Evolutionary conservation across 2,329 filamentous ascomycete species (phyloP).

Genomic region (Hawksworthiomyces lignivorus): DNA sequence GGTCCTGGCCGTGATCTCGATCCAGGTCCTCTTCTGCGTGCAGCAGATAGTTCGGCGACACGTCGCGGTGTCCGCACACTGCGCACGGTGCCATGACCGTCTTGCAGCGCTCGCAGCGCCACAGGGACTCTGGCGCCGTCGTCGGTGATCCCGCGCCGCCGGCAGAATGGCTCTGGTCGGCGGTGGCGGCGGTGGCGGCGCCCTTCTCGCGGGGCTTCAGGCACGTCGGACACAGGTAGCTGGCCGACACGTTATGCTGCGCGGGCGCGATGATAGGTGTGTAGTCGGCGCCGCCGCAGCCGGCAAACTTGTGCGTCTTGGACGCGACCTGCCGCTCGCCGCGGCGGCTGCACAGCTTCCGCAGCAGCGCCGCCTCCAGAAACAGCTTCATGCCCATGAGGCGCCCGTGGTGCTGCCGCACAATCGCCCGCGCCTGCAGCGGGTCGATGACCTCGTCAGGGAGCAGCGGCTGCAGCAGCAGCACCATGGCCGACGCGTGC

Average conservation of each 20-base stretch:
- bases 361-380: conserved; percentile 51
- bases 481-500: conserved; percentile 53
- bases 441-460: conserved; percentile 46
- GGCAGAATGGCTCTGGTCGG: conserved; percentile 30
- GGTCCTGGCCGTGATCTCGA: too few relatives aligned
- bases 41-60: conserved; percentile 25
- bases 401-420: conserved; percentile 53
- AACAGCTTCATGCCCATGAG: conserved; percentile 54
- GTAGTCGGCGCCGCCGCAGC: conserved; percentile 34
- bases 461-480: conserved; percentile 51
- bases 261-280: conserved; percentile 44
- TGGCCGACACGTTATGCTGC: conserved; percentile 46
- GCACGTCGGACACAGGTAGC: conserved; percentile 48
- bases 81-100: conserved; percentile 48
- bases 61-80: conserved; percentile 48
- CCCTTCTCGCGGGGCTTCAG: conserved; percentile 44
- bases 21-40: too few relatives aligned
- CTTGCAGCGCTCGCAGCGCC: conserved; percentile 50
- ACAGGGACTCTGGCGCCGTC: conserved; percentile 34
- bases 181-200: too few relatives aligned
- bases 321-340: too few relatives aligned
- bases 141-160: conserved; percentile 17
- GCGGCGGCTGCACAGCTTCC: conserved; percentile 52
- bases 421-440: conserved; percentile 46
- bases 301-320: too few relatives aligned